These are phyloP conservation scores for Mallotus nudiflorus DNA, from an alignment of 345 rosid species.

Conservation along the genomic window DNA sequence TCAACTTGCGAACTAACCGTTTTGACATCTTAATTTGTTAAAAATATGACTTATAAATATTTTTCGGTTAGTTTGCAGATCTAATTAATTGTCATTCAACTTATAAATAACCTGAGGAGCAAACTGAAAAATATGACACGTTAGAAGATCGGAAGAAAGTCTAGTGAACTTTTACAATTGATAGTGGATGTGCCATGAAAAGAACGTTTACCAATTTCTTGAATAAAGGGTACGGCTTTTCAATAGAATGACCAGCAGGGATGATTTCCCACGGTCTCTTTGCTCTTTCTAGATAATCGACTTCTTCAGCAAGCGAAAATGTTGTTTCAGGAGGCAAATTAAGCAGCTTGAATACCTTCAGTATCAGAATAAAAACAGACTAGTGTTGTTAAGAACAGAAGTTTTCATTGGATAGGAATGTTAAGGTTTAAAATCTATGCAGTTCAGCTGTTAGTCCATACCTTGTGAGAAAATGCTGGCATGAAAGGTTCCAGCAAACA, in stretches of 20 bases:
- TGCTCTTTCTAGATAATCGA: conserved; percentile 54
- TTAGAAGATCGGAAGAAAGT: too few relatives aligned
- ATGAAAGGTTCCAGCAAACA: conserved; percentile 85
- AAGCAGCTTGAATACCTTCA: conserved; percentile 82
- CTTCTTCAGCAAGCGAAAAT: conserved; percentile 59
- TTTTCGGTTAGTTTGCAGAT: too few relatives aligned
- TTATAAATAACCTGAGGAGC: too few relatives aligned
- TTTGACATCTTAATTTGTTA: too few relatives aligned
- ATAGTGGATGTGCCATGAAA: neutral
- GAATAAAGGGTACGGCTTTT: conserved; percentile 67
- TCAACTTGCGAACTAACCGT: too few relatives aligned
- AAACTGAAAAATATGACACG: too few relatives aligned
- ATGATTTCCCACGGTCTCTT: conserved; percentile 76
- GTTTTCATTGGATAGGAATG: neutral
- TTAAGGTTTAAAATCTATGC: neutral
- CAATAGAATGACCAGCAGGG: conserved; percentile 71
- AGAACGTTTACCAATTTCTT: conserved; percentile 58
- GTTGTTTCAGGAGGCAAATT: conserved; percentile 55
- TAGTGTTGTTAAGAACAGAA: neutral
- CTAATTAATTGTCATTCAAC: too few relatives aligned
- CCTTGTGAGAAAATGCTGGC: conserved; percentile 92
- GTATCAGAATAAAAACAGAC: conserved; percentile 13
- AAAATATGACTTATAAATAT: too few relatives aligned
- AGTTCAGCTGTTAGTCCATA: conserved; percentile 20
- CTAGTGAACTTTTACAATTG: neutral